These are phyloP conservation scores for Pseudopyrenochaeta lycopersici DNA, from an alignment of 2,329 filamentous ascomycete genomes.

Conservation along the genomic window DNA sequence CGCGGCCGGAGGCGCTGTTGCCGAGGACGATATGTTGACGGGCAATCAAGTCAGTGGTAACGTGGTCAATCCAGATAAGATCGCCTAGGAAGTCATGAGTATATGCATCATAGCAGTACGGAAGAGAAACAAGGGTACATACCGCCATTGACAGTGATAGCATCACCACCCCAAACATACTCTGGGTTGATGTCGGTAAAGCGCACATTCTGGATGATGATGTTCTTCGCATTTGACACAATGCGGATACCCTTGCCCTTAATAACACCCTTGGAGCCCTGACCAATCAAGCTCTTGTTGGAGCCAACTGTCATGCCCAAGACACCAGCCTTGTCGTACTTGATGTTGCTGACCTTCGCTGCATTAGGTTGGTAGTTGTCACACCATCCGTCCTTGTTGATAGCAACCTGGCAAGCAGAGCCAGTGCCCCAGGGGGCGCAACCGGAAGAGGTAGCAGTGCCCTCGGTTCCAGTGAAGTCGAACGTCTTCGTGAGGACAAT, in stretches of 20 bases:
- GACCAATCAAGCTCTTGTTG: constrained; percentile 67
- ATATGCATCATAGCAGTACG: background rate
- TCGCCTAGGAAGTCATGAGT: constrained; percentile 15
- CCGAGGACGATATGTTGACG: constrained; percentile 70
- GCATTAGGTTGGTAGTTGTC: constrained; percentile 66
- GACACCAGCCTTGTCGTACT: constrained; percentile 62
- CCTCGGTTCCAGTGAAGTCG: constrained; percentile 66
- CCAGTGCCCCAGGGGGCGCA: constrained; percentile 64
- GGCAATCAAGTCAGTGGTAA: constrained; percentile 64
- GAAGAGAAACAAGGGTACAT: constrained; percentile 10
- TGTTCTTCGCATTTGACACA: constrained; percentile 55
- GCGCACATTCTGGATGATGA: constrained; percentile 59
- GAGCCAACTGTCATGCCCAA: constrained; percentile 62
- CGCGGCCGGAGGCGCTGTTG: constrained; percentile 61
- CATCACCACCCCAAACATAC: constrained; percentile 49
- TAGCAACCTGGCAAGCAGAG: constrained; percentile 67
- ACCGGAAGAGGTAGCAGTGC: constrained; percentile 61
- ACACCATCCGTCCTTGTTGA: constrained; percentile 66
- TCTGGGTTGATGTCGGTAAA: constrained; percentile 56
- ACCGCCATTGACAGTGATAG: constrained; percentile 43
- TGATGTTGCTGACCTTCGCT: constrained; percentile 54
- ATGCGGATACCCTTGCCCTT: constrained; percentile 66
- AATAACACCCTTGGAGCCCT: constrained; percentile 63
- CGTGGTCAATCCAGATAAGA: constrained; percentile 38
- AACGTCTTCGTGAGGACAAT: constrained; percentile 67